Evolutionary conservation across 2,329 filamentous ascomycete genomes (phyloP).

Genomic region (Chaetomium sp.): DNA sequence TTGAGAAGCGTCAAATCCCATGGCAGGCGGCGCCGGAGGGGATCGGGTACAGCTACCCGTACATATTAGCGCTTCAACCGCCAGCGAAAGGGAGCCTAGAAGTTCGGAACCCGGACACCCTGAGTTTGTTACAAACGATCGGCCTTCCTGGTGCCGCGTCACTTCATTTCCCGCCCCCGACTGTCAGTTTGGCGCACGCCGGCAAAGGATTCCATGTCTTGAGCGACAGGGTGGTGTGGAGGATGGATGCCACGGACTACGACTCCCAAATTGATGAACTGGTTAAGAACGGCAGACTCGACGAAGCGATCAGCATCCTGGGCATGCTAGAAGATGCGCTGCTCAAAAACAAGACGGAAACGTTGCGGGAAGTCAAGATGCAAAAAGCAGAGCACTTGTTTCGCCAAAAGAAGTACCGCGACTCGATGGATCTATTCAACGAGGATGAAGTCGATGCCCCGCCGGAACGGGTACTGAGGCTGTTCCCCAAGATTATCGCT

Average conservation of each 20-base stretch:
- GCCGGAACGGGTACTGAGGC: slow-evolving; percentile 79
- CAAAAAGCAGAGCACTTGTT: slow-evolving; percentile 87
- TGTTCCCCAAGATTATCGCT: slow-evolving; percentile 83
- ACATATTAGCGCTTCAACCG: slow-evolving; percentile 83
- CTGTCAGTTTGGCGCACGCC: slow-evolving; percentile 90
- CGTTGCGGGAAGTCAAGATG: slow-evolving; percentile 84
- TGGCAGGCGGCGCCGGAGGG: slow-evolving; percentile 88
- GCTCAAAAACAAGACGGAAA: slow-evolving; percentile 76
- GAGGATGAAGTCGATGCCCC: slow-evolving; percentile 84
- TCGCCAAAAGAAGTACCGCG: slow-evolving; percentile 76
- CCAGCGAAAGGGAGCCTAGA: slow-evolving; percentile 83
- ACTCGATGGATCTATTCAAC: slow-evolving; percentile 85
- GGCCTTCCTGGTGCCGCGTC: slow-evolving; percentile 78
- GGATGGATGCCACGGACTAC: slow-evolving; percentile 92
- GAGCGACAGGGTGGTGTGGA: slow-evolving; percentile 90
- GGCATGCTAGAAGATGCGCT: slow-evolving; percentile 91
- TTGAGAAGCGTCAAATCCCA: slow-evolving; percentile 86
- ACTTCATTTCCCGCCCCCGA: slow-evolving; percentile 89
- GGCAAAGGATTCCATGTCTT: slow-evolving; percentile 94
- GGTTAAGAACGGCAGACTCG: slow-evolving; percentile 71
- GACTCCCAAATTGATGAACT: slow-evolving; percentile 85
- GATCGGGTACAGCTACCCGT: slow-evolving; percentile 95
- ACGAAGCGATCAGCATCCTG: slow-evolving; percentile 89
- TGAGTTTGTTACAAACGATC: slow-evolving; percentile 87
- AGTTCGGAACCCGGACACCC: slow-evolving; percentile 87